Evolutionary conservation across 2,329 filamentous ascomycete genomes (phyloP).

Genomic region (Ceratocystiopsis minuta): DNA sequence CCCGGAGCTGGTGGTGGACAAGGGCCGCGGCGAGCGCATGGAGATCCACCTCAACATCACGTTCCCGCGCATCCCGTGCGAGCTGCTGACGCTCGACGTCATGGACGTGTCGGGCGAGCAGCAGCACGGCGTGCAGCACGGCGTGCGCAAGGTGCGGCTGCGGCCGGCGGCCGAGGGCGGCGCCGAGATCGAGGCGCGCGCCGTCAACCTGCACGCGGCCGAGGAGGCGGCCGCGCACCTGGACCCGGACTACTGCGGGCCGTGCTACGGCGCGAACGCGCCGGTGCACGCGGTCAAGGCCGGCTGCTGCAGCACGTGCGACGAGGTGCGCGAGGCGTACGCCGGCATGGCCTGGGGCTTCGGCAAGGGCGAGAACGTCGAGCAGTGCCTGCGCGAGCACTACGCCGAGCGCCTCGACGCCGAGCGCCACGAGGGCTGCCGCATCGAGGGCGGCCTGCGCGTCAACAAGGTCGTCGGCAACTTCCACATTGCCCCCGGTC

Average conservation of each 20-base stretch:
- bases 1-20: constrained; percentile 89
- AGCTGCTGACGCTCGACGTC: constrained; percentile 88
- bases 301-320: constrained; percentile 95
- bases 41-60: constrained; percentile 97
- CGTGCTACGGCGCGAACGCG: constrained; percentile 71
- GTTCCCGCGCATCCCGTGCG: constrained; percentile 85
- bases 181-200: constrained; percentile 50
- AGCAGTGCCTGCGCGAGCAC: constrained; percentile 90
- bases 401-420: constrained; percentile 76
- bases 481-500: constrained; percentile 93
- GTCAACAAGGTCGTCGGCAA: constrained; percentile 99
- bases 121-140: constrained; percentile 84
- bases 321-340: constrained; percentile 91
- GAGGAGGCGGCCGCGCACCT: constrained; percentile 60
- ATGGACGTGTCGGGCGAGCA: constrained; percentile 98
- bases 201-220: constrained; percentile 50
- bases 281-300: constrained; percentile 54
- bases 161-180: constrained; percentile 56
- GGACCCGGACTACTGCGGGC: constrained; percentile 80
- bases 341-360: constrained; percentile 84
- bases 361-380: constrained; percentile 75
- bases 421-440: constrained; percentile 82
- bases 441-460: constrained; percentile 75
- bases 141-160: constrained; percentile 79
- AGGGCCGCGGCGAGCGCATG: constrained; percentile 95